Base-by-base conservation (phyloP, 177 flowering plant species). In the Vitis hybrid region DNA sequence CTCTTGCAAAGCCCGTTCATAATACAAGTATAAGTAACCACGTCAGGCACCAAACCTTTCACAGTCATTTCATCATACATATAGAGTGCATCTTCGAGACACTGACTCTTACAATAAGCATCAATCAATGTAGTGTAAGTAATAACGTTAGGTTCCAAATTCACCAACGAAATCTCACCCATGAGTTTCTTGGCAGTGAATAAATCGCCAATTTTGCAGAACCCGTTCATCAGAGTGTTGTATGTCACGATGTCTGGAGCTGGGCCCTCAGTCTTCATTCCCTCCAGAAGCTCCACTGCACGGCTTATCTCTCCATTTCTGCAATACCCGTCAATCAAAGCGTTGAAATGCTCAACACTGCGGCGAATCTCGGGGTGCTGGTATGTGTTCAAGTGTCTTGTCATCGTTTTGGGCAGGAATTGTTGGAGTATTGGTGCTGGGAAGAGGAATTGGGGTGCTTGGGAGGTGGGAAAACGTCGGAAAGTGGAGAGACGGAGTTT, bases 201-300 rank as follows among this genome's bases (percentile, higher is more conserved):
- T 81, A 88, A 81, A 58, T 86, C 87, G 45, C 92, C 91, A 18
- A 62, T 74, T 66, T 70, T 79, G 76, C 91, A 92, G 59, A 81
- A 90, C 66, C 91, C 91, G 77, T 84, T 67, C 26, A 94, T 83
- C 78, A 94, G 59, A 63, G 85, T 87, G 75, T 94, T 94, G 69
- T 87, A 91, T 65, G 73, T 89, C 50, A 94, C 85, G 62, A 86
- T 83, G 69, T 91, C 92, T 30, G 95, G 89, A 17, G n/a, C 34
- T 6, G 84, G 5, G 10, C 84, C 86, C 55, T 76, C 86, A 61
- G 56, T 74, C 70, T 64, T 76, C 93, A 84, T 87, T n/a, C 72
- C 77, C 73, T 74, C 84, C 74, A 82, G 62, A 78, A 88, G 70
- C 21, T 74, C 79, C 1, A 85, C 49, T 5, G 89, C 93, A 19